These are phyloP conservation scores for Fusarium tuaranense DNA, from an alignment of 2,329 filamentous ascomycete species.

Conservation along the genomic window DNA sequence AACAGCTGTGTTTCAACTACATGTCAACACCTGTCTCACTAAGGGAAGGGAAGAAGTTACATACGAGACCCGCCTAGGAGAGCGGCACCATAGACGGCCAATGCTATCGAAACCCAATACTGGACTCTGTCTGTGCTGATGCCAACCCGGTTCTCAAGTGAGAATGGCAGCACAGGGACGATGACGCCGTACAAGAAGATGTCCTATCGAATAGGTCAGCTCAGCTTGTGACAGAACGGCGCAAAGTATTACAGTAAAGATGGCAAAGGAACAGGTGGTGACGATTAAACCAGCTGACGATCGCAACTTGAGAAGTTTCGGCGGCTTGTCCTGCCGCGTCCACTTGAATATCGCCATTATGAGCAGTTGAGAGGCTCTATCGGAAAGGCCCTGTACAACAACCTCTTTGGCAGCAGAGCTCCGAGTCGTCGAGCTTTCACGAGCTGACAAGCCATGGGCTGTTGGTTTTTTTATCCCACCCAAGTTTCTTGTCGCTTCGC, in stretches of 20 bases:
- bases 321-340: slow-evolving; percentile 39
- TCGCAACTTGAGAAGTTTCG: slow-evolving; percentile 45
- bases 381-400: not conserved
- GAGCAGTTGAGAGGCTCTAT: not conserved
- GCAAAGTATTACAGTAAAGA: slow-evolving; percentile 47
- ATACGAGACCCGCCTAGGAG: slow-evolving; percentile 48
- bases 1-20: slow-evolving; percentile 40
- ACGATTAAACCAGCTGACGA: slow-evolving; percentile 50
- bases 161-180: slow-evolving; percentile 50
- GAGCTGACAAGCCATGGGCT: not conserved
- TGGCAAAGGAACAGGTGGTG: slow-evolving; percentile 48
- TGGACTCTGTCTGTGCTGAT: slow-evolving; percentile 45
- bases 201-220: slow-evolving; percentile 42
- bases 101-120: slow-evolving; percentile 51
- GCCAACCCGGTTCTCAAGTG: slow-evolving; percentile 43
- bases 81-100: slow-evolving; percentile 49
- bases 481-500: slow-evolving; percentile 8
- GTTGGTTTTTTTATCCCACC: slow-evolving; percentile 7
- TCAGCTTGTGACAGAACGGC: not conserved
- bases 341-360: slow-evolving; percentile 34
- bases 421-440: not conserved
- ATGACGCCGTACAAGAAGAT: slow-evolving; percentile 52
- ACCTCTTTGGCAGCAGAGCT: not conserved
- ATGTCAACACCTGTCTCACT: not conserved
- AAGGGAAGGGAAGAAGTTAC: slow-evolving; percentile 11